Conservation (phyloP, 495 filamentous ascomycete species). For the Hypoxylon intermedium region DNA sequence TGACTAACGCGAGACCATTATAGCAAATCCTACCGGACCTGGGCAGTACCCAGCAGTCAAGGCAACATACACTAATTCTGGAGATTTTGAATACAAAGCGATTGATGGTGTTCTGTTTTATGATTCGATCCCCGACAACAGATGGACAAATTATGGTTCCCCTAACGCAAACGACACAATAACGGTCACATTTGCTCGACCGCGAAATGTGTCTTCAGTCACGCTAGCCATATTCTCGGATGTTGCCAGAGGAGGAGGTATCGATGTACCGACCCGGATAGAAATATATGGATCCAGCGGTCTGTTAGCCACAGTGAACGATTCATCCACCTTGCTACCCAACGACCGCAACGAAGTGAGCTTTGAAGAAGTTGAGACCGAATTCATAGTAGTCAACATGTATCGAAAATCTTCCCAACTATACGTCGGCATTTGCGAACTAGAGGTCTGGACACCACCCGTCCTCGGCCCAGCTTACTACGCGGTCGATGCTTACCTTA, state of each 20-base stretch:
- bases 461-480: slow-evolving; percentile 30
- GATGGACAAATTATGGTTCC: slow-evolving; percentile 54
- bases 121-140: slow-evolving; percentile 52
- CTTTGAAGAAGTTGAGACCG: slow-evolving; percentile 42
- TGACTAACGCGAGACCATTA: slow-evolving; percentile 1
- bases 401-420: slow-evolving; percentile 35
- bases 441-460: slow-evolving; percentile 49
- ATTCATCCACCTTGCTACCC: slow-evolving; percentile 38
- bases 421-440: slow-evolving; percentile 47
- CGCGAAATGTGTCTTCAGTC: slow-evolving; percentile 47
- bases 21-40: slow-evolving; percentile 50
- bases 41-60: slow-evolving; percentile 47
- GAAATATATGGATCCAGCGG: slow-evolving; percentile 45
- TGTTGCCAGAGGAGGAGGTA: slow-evolving; percentile 43
- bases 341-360: slow-evolving; percentile 52
- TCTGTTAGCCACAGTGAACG: slow-evolving; percentile 33
- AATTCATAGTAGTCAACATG: slow-evolving; percentile 44
- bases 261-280: slow-evolving; percentile 48
- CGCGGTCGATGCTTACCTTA: slow-evolving; percentile 46
- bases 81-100: slow-evolving; percentile 49
- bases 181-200: slow-evolving; percentile 49
- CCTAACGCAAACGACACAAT: slow-evolving; percentile 46
- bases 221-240: slow-evolving; percentile 51
- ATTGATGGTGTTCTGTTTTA: slow-evolving; percentile 56
- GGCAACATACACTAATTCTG: slow-evolving; percentile 44